Evolutionary conservation across 1,139 yeast species (phyloP).

Genomic region (Blastobotrys malaysiensis): DNA sequence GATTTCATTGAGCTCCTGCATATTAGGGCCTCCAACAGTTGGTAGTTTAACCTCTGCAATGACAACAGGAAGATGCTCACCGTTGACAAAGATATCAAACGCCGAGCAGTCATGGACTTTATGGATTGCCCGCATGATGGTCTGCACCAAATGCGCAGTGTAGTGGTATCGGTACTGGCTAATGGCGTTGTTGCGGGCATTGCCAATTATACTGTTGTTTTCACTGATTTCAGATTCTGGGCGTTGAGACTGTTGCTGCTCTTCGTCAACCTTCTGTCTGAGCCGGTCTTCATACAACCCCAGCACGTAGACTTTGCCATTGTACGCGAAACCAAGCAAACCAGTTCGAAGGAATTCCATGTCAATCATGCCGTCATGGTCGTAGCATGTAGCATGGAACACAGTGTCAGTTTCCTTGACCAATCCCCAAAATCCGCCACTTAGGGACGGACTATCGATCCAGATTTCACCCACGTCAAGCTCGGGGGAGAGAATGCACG

Average conservation of each 20-base stretch:
- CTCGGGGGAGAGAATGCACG: slow-evolving; percentile 56
- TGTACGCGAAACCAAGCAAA: slow-evolving; percentile 75
- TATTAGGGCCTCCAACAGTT: slow-evolving; percentile 3
- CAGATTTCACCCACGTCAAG: slow-evolving; percentile 95
- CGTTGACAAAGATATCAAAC: slow-evolving; percentile 79
- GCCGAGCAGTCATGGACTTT: slow-evolving; percentile 87
- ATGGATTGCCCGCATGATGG: slow-evolving; percentile 76
- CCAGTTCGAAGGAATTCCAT: slow-evolving; percentile 88
- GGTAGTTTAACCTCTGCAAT: background rate
- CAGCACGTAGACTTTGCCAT: slow-evolving; percentile 81
- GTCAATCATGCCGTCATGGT: slow-evolving; percentile 60
- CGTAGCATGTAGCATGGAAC: slow-evolving; percentile 76
- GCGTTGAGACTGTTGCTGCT: slow-evolving; percentile 32
- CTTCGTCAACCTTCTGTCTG: slow-evolving; percentile 49
- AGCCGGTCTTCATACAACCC: slow-evolving; percentile 92
- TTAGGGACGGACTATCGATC: slow-evolving; percentile 85
- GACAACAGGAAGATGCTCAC: slow-evolving; percentile 80
- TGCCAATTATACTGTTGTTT: background rate
- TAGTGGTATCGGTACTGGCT: slow-evolving; percentile 59
- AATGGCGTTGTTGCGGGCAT: slow-evolving; percentile 1
- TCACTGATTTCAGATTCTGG: slow-evolving; percentile 2
- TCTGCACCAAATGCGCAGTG: slow-evolving; percentile 73
- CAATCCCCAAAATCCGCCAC: slow-evolving; percentile 85
- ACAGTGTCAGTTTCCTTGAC: slow-evolving; percentile 64
- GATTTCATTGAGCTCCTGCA: slow-evolving; percentile 57